phyloP scores from a whole-genome alignment of 202 grass and related monocot species.

The Musa balbisiana region DNA sequence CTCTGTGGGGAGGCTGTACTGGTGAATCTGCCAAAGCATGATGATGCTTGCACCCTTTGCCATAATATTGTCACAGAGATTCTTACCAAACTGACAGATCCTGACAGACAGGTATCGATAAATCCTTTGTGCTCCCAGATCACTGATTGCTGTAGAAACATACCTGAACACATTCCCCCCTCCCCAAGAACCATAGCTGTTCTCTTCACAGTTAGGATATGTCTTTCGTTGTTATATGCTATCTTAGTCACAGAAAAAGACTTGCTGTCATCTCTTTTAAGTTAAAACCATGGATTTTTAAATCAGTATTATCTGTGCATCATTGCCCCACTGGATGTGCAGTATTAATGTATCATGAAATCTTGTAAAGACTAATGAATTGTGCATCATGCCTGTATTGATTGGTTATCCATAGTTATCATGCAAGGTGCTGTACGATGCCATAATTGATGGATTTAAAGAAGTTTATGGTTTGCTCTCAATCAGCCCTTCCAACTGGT shows the following conservation, averaged over 20 bases:
- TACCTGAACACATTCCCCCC: not conserved
- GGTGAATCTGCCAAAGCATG: slow-evolving; percentile 31
- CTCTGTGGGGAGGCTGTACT: slow-evolving; percentile 36
- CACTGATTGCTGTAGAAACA: not conserved
- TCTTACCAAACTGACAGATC: slow-evolving; percentile 46
- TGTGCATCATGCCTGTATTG: not conserved
- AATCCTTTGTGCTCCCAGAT: slow-evolving; percentile 1
- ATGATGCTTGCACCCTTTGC: slow-evolving; percentile 52
- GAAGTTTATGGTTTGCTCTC: too few species aligned
- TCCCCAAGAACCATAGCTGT: not conserved
- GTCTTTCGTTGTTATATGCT: too few species aligned
- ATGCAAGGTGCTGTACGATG: too few species aligned
- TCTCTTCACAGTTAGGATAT: not conserved
- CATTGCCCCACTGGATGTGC: too few species aligned
- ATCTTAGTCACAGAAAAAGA: too few species aligned
- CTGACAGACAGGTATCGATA: slow-evolving; percentile 43
- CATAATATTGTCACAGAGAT: slow-evolving; percentile 45
- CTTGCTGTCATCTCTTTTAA: too few species aligned
- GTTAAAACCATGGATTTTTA: too few species aligned
- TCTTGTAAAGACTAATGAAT: not conserved
- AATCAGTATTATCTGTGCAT: too few species aligned
- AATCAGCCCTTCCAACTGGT: too few species aligned
- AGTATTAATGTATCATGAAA: too few species aligned
- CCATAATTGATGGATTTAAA: too few species aligned
- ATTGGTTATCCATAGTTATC: not conserved